phyloP scores from a whole-genome alignment of 2,329 filamentous ascomycete genomes.

The Sclerotinia subarctica region DNA sequence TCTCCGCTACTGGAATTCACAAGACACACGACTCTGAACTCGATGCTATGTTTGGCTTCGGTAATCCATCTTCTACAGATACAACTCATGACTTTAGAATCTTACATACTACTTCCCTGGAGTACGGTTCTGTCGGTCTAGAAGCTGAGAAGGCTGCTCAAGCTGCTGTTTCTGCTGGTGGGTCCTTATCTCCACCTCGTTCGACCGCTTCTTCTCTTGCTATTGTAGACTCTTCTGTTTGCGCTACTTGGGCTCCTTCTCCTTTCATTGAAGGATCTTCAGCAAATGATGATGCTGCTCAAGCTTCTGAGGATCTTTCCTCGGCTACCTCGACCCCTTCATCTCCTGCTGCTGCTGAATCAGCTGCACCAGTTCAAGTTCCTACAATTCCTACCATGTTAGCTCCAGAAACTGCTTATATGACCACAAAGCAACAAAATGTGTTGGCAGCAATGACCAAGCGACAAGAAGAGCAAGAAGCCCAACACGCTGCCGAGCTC shows the following conservation, averaged over 20 bases:
- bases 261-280: background rate
- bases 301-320: background rate
- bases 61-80: background rate
- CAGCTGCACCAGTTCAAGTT: background rate
- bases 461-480: too few relatives aligned
- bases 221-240: background rate
- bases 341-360: background rate
- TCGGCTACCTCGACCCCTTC: background rate
- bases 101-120: background rate
- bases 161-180: background rate
- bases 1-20: background rate
- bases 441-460: too few relatives aligned
- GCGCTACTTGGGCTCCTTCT: fast-evolving
- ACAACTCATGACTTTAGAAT: background rate
- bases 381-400: background rate
- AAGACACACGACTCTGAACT: background rate
- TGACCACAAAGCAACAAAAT: too few relatives aligned
- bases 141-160: background rate
- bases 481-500: too few relatives aligned
- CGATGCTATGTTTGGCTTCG: background rate
- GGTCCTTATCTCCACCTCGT: background rate
- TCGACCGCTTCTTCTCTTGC: background rate
- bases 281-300: background rate
- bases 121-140: background rate
- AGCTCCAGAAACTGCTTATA: background rate